Evolutionary conservation across 345 rosid genomes (phyloP).

Genomic region (Kandelia obovata): DNA sequence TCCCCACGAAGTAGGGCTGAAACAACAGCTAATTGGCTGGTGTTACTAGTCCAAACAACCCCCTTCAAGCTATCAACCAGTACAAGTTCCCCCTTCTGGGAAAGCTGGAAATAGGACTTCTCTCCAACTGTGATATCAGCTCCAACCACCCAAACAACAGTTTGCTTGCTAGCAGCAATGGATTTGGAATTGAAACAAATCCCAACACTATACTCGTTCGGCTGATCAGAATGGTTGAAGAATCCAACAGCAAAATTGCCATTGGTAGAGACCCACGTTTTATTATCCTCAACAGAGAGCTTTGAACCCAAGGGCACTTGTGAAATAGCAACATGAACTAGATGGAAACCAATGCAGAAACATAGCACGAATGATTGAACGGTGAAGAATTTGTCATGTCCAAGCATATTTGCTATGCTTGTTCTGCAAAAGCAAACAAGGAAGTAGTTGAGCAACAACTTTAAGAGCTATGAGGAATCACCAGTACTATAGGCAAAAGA

Average conservation of each 20-base stretch:
- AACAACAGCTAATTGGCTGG: conserved; percentile 48
- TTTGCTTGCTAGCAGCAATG: conserved; percentile 46
- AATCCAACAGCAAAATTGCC: conserved; percentile 73
- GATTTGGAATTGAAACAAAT: conserved; percentile 58
- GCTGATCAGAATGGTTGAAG: conserved; percentile 44
- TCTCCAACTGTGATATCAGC: conserved; percentile 50
- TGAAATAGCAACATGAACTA: conserved; percentile 37
- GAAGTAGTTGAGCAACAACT: conserved; percentile 14
- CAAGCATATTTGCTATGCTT: conserved; percentile 39
- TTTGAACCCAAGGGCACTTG: conserved; percentile 61
- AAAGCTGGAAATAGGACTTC: conserved; percentile 63
- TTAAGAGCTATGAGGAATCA: conserved; percentile 11
- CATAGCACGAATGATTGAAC: conserved; percentile 30
- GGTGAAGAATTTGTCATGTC: conserved; percentile 9
- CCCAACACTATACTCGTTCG: conserved; percentile 64
- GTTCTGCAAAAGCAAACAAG: conserved; percentile 17
- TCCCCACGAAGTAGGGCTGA: conserved; percentile 59
- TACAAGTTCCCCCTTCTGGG: conserved; percentile 52
- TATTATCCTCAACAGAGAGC: conserved; percentile 45
- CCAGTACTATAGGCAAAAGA: neutral
- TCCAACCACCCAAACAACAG: conserved; percentile 77
- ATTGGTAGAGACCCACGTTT: conserved; percentile 59
- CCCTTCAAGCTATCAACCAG: conserved; percentile 50
- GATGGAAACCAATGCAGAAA: conserved; percentile 37
- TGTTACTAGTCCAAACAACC: conserved; percentile 56